Conservation (phyloP, 2,329 filamentous ascomycete species). For the Fusarium fracticaudum region DNA sequence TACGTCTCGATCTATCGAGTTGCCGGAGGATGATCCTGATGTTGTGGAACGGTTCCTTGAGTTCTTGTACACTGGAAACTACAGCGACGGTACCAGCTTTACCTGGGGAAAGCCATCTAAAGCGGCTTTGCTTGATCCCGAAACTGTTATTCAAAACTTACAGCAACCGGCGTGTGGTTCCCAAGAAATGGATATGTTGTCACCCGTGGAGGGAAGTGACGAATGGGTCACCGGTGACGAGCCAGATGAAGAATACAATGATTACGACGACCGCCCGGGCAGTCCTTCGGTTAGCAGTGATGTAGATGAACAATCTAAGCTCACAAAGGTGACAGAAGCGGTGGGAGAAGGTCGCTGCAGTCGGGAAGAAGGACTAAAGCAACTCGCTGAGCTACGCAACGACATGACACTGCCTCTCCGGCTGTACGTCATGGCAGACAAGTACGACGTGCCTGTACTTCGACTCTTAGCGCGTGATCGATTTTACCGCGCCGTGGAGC, state of each 20-base stretch:
- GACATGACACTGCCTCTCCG: conserved; percentile 34
- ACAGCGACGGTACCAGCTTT: conserved; percentile 1
- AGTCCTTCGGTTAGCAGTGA: too few relatives aligned
- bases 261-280: too few relatives aligned
- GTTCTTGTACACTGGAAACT: conserved; percentile 44
- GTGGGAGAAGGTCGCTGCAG: too few relatives aligned
- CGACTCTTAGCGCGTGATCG: conserved; percentile 43
- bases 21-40: conserved; percentile 45
- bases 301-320: too few relatives aligned
- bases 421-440: conserved; percentile 50
- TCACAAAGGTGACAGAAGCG: too few relatives aligned
- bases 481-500: conserved; percentile 41
- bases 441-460: conserved; percentile 48
- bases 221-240: too few relatives aligned
- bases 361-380: not conserved
- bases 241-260: too few relatives aligned
- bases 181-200: too few relatives aligned
- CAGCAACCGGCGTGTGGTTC: too few relatives aligned
- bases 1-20: conserved; percentile 20
- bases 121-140: not conserved
- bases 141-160: not conserved
- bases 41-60: conserved; percentile 42
- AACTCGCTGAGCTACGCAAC: not conserved
- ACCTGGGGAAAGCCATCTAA: not conserved
- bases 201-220: too few relatives aligned